Evolutionary conservation across 805 yeast species (phyloP).

Genomic region (Yamadazyma phyllophila): DNA sequence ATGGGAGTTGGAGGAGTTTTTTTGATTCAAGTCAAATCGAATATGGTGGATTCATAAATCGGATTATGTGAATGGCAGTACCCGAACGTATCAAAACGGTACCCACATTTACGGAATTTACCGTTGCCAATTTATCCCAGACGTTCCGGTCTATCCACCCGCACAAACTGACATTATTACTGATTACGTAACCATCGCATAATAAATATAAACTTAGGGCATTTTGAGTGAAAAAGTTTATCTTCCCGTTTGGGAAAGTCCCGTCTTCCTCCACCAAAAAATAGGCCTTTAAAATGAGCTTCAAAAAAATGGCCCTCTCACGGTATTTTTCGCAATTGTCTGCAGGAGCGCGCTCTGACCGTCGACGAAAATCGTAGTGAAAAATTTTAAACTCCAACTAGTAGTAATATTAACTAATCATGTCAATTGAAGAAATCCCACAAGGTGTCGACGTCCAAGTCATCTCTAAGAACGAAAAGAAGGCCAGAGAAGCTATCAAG

Average conservation of each 20-base stretch:
- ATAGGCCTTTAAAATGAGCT: neutral
- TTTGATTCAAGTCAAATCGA: neutral
- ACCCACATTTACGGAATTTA: neutral
- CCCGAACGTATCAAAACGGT: neutral
- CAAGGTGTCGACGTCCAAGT: constrained; percentile 81
- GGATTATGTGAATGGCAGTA: neutral
- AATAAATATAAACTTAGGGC: neutral
- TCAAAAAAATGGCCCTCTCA: neutral
- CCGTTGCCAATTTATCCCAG: neutral
- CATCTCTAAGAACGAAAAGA: constrained; percentile 88
- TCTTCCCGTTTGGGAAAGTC: no score
- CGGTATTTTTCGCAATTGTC: no score
- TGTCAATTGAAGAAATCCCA: constrained; percentile 56
- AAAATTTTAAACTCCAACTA: constrained; percentile 14
- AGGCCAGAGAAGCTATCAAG: constrained; percentile 86
- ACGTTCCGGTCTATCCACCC: neutral
- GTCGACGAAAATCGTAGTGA: constrained; percentile 3
- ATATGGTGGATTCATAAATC: neutral
- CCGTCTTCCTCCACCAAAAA: no score
- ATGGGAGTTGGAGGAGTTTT: neutral
- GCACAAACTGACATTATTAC: neutral
- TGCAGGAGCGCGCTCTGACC: neutral
- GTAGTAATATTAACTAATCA: constrained; percentile 16
- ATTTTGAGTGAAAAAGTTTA: neutral
- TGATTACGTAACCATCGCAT: neutral